Base-by-base conservation (phyloP, 129 eudicot genomes). In the Escallonia rubra region DNA sequence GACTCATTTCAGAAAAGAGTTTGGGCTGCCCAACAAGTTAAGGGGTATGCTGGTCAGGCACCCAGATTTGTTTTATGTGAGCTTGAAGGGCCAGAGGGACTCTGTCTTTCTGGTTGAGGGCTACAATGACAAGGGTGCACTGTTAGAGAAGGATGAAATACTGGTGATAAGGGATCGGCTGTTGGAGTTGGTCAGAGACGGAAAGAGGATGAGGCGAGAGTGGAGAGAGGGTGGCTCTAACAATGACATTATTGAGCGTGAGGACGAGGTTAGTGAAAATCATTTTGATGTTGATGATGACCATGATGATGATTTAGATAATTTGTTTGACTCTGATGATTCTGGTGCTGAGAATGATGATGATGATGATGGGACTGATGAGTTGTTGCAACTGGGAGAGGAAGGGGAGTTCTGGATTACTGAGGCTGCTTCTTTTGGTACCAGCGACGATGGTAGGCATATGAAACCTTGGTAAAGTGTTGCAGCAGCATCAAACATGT, bases 41-140 rank as follows among this genome's bases (percentile, higher is more conserved):
- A 86, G 96, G 72, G 95, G 86, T 55, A 80, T 93, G 96, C 54
- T 93, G 62, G 82, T 93, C 52, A 81, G 99, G 80, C 99, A 93
- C 67, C 99, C 99, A 0, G 99, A 93, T 68, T 78, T 89, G 72
- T 93, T 93, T 64, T 93, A 93, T 44, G 88, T 93, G 75, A 89
- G 99, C 68, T 61, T 86, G 44, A 89, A 84, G 72, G 99, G 99
- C 5, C 82, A 76, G 63, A 82, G 96, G 63, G 99, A 93, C 69
- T 89, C 96, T 3, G 96, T 93, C 2, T 93, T 93, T 63, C 72
- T 93, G 44, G 96, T 93, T 4, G 96, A 93, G 63, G 93, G 83
- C 38, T 93, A 84, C 68, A 89, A 82, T 75, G 90, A 86, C 48
- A 74, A 77, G 15, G 98, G 98, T 14, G 70, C 12, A 53, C 88